Conservation (phyloP, 768 basidiomycete genomes). For the Boletus insuetus region DNA sequence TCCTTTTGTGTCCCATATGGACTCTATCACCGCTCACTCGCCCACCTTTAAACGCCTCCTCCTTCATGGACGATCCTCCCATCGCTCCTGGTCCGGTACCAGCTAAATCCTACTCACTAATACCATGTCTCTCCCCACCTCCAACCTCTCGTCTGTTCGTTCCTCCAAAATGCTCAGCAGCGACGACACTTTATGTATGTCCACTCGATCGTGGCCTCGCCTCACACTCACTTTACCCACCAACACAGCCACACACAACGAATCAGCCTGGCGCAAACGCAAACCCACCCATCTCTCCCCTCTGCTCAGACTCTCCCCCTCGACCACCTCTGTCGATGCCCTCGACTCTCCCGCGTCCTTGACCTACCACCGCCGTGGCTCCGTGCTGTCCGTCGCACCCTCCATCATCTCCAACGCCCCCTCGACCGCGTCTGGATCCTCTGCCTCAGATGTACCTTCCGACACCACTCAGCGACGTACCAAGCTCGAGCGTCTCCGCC, state of each 20-base stretch:
- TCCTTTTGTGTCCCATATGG: slow-evolving; percentile 23
- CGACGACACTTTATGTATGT: slow-evolving; percentile 3
- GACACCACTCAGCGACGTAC: slow-evolving; percentile 41
- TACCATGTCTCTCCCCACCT: slow-evolving; percentile 34
- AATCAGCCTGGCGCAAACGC: slow-evolving; percentile 23
- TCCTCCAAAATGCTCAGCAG: slow-evolving; percentile 59
- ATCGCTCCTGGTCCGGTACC: slow-evolving; percentile 28
- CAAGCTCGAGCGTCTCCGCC: slow-evolving; percentile 64
- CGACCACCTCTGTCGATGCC: not conserved
- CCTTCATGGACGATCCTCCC: too few relatives aligned
- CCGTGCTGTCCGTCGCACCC: slow-evolving; percentile 21
- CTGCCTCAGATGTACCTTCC: slow-evolving; percentile 33
- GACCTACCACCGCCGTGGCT: slow-evolving; percentile 13
- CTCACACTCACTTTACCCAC: too few relatives aligned
- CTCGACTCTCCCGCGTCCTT: slow-evolving; percentile 5
- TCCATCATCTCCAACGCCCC: slow-evolving; percentile 17
- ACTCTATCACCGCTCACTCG: slow-evolving; percentile 5
- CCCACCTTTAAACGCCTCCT: slow-evolving; percentile 10
- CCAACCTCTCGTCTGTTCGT: slow-evolving; percentile 42
- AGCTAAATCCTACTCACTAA: not conserved
- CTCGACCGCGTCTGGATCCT: slow-evolving; percentile 20
- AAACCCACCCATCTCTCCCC: slow-evolving; percentile 30
- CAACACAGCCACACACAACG: slow-evolving; percentile 1
- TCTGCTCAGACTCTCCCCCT: slow-evolving; percentile 16
- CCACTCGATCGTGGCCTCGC: too few relatives aligned